These are phyloP conservation scores for Clavaria fumosa DNA, from an alignment of 768 basidiomycete species.

Conservation along the genomic window DNA sequence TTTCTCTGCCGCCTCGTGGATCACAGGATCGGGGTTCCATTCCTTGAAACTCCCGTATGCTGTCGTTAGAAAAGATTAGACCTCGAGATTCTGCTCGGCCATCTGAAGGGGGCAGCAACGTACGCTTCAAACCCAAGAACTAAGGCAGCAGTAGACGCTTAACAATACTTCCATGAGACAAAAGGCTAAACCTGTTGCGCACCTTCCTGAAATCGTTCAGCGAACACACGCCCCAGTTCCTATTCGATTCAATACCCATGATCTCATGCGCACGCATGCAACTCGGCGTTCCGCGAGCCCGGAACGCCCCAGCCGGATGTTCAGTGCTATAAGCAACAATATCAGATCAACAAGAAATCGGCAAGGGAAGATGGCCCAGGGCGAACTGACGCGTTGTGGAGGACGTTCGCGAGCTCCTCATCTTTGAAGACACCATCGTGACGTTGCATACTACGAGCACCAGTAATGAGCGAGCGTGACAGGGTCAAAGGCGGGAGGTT, in stretches of 20 bases:
- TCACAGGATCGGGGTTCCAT: conserved; percentile 63
- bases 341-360: too few species aligned
- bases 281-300: conserved; percentile 62
- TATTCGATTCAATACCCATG: conserved; percentile 69
- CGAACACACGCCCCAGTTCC: conserved; percentile 69
- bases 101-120: background rate
- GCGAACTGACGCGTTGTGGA: conserved; percentile 49
- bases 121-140: conserved; percentile 68
- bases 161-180: background rate
- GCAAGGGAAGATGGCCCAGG: background rate
- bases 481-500: too few species aligned
- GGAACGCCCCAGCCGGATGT: conserved; percentile 56
- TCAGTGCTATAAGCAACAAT: conserved; percentile 34
- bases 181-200: conserved; percentile 5
- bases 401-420: conserved; percentile 46
- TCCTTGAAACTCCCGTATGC: conserved; percentile 59
- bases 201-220: conserved; percentile 72
- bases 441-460: conserved; percentile 35
- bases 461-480: background rate
- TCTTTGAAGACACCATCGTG: conserved; percentile 55
- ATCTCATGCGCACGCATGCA: conserved; percentile 66
- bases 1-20: conserved; percentile 58
- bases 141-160: conserved; percentile 11
- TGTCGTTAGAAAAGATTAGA: conserved; percentile 16
- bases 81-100: too few species aligned